Conservation (phyloP, 495 filamentous ascomycete species). For the Penicillium atrosanguineum region DNA sequence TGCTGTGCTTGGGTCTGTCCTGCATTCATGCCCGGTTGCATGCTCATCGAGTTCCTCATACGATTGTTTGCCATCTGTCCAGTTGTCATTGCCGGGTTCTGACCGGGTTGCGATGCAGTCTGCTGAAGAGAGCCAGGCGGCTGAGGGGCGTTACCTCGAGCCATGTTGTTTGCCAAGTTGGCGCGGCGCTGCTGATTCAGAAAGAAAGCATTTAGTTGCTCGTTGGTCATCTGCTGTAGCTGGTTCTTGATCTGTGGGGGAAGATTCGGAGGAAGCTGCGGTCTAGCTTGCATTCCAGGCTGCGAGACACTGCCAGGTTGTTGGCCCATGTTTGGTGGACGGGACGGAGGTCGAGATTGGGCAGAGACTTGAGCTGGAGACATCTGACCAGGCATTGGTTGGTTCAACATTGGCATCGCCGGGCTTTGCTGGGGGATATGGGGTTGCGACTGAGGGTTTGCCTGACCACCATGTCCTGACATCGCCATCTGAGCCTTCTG, state of each 20-base stretch:
- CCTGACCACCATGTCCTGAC: conserved; percentile 37
- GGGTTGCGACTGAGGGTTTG: conserved; percentile 32
- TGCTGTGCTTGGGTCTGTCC: conserved; percentile 31
- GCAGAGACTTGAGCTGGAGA: conserved; percentile 39
- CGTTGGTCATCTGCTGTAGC: conserved; percentile 30
- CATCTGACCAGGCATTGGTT: conserved; percentile 52
- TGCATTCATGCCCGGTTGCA: conserved; percentile 32
- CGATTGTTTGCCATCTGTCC: conserved; percentile 37
- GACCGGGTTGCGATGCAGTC: conserved; percentile 31
- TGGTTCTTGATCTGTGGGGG: conserved; percentile 38
- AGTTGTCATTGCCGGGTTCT: conserved; percentile 37
- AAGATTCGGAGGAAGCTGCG: conserved; percentile 33
- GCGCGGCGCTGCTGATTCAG: conserved; percentile 34
- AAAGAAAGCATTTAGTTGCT: conserved; percentile 36
- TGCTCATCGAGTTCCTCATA: conserved; percentile 32
- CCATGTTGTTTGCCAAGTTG: conserved; percentile 27
- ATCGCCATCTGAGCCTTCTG: conserved; percentile 51
- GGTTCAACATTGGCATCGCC: conserved; percentile 59
- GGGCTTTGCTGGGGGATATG: conserved; percentile 51
- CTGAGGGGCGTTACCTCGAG: conserved; percentile 23
- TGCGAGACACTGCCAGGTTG: conserved; percentile 30
- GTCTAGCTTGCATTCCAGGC: conserved; percentile 33
- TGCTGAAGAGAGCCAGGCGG: conserved; percentile 33
- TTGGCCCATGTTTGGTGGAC: conserved; percentile 33
- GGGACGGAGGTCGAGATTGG: conserved; percentile 39